Evolutionary conservation across 345 rosid genomes (phyloP), one percentile per base, ranked within the genome.

Genomic region (Trapa bicornis): DNA sequence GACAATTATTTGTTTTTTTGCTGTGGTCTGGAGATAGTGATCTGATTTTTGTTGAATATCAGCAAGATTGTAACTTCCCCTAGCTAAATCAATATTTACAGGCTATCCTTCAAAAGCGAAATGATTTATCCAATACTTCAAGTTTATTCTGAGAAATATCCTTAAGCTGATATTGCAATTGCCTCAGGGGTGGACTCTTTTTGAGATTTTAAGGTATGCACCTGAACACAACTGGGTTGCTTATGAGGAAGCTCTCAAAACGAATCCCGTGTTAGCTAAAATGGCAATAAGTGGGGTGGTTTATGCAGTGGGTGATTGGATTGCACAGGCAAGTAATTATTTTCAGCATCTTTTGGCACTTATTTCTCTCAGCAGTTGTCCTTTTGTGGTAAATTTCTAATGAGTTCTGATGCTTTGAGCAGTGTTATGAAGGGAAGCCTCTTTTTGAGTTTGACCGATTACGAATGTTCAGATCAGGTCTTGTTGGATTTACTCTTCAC

Each of bases 161-260:
- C 43, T 56, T 39, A 64, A 37, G 66, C 77, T 47, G 29, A 57
- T 36, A 17, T 41, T 7, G n/a, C 61, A 67, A 37, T 29, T 61
- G 72, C 61, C 38, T 47, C 76, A 90, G 98, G 97, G 98, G 66
- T 93, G 98, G 98, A 93, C 98, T 65, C 83, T 93, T 35, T 90
- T 73, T 64, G 98, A 93, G 82, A 72, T 93, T 69, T 74, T 88
- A 60, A 77, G 97, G 65, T 93, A 84, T 82, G 90, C 63, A 47
- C 98, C 98, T 4, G 86, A 85, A 63, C 98, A 93, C 74, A 93
- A 88, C 73, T 93, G 98, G 97, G 71, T 73, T 80, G 97, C 98
- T 42, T 93, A 93, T 69, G 98, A 93, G 67, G 78, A 90, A 80
- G 87, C 88, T 64, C 92, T 93, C 63, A 88, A 87, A 75, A 68